Conservation (phyloP, 208 protist genomes). For the Blastocrithidia nonstop region DNA sequence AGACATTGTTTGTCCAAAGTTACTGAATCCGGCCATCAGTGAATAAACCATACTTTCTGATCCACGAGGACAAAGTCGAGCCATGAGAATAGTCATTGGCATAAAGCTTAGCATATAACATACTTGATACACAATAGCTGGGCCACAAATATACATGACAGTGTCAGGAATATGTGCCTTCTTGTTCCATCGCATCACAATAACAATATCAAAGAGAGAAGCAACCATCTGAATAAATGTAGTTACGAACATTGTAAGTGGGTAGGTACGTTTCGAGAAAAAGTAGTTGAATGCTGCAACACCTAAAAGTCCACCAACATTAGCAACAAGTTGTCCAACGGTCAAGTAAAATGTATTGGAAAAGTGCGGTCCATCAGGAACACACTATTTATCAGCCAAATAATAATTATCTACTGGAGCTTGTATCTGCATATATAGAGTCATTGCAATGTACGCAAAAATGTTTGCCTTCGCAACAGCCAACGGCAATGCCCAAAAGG, state of each 20-base stretch:
- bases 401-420: conserved; percentile 30
- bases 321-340: conserved; percentile 22
- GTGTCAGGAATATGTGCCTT: conserved; percentile 28
- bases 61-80: conserved; percentile 53
- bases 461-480: conserved; percentile 43
- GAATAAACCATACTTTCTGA: conserved; percentile 60
- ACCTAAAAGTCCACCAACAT: conserved; percentile 16
- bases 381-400: conserved; percentile 17
- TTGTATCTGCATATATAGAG: conserved; percentile 21
- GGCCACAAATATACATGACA: conserved; percentile 54
- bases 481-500: conserved; percentile 35
- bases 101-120: conserved; percentile 54
- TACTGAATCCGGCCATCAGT: conserved; percentile 52
- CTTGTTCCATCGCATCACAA: conserved; percentile 43
- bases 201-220: conserved; percentile 35
- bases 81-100: conserved; percentile 54
- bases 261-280: conserved; percentile 38
- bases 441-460: conserved; percentile 25
- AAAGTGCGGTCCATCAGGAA: conserved; percentile 31
- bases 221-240: conserved; percentile 16
- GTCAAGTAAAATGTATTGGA: conserved; percentile 49
- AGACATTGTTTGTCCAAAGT: conserved; percentile 33
- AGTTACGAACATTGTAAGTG: conserved; percentile 19
- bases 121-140: conserved; percentile 30
- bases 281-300: conserved; percentile 33